Conservation (phyloP, 768 basidiomycete genomes). For the Candolleomyces aberdarensis region DNA sequence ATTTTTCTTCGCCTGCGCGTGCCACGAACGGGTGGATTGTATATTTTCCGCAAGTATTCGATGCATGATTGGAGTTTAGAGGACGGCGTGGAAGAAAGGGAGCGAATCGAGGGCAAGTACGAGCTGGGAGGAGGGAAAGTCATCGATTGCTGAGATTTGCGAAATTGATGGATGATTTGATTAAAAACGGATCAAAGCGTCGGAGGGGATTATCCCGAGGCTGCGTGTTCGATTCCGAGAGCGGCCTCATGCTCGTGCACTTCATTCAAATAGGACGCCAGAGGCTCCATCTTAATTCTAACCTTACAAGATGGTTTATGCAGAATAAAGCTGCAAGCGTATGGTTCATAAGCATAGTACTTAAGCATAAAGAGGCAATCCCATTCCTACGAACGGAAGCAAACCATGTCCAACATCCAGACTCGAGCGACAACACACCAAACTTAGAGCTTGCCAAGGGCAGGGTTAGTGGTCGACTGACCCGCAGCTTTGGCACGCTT, state of each 20-base stretch:
- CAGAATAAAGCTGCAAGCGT: too few species aligned
- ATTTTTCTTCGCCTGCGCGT: conserved; percentile 37
- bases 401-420: too few species aligned
- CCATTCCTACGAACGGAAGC: too few species aligned
- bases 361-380: too few species aligned
- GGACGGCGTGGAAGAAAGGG: conserved; percentile 32
- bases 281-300: too few species aligned
- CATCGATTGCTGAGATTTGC: not conserved
- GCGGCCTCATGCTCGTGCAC: too few species aligned
- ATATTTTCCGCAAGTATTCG: conserved; percentile 49
- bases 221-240: too few species aligned
- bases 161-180: not conserved
- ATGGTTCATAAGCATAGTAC: too few species aligned
- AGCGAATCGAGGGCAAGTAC: conserved; percentile 50
- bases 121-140: conserved; percentile 41
- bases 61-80: conserved; percentile 42
- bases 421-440: conserved; percentile 21
- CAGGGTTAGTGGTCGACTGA: conserved; percentile 51
- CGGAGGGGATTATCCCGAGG: too few species aligned
- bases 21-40: conserved; percentile 61
- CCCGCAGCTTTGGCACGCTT: conserved; percentile 93
- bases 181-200: not conserved
- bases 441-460: conserved; percentile 73
- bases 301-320: too few species aligned
- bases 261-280: too few species aligned